Conservation (phyloP, 2,329 filamentous ascomycete species). For the Leptodontidium sp. region DNA sequence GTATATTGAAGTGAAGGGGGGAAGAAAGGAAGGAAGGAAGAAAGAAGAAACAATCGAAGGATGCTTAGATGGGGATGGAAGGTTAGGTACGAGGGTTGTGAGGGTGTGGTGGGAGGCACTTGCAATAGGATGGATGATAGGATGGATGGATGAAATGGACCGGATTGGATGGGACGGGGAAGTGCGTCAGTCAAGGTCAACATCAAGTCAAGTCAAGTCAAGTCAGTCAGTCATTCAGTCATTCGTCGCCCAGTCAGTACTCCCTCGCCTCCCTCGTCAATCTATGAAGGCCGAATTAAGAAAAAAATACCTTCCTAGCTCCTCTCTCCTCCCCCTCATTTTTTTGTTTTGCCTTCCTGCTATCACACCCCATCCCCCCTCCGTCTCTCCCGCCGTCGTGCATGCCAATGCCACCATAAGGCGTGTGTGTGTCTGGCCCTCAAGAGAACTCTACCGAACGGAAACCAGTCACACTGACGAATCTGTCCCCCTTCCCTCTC, state of each 20-base stretch:
- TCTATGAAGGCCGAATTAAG: constrained; percentile 8
- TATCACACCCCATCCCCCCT: too few species aligned
- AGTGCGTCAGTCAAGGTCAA: constrained; percentile 1
- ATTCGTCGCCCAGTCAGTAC: background rate
- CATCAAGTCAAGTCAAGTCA: background rate
- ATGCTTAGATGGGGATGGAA: constrained; percentile 10
- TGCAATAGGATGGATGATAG: background rate
- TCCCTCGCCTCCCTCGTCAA: background rate
- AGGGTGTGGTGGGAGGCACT: constrained; percentile 3
- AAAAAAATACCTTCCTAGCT: background rate
- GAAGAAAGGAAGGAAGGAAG: constrained; percentile 19
- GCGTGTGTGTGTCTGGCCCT: background rate
- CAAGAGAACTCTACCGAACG: background rate
- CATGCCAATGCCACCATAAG: background rate
- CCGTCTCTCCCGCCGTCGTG: too few species aligned
- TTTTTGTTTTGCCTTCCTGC: too few species aligned
- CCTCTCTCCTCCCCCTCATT: too few species aligned
- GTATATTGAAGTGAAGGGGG: constrained; percentile 1
- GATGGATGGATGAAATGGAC: background rate
- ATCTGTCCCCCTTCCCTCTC: background rate
- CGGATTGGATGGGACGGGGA: background rate
- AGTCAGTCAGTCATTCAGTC: background rate
- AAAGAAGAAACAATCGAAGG: constrained; percentile 3
- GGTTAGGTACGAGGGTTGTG: background rate
- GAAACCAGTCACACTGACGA: constrained; percentile 14